A percentile compares a stretch with the other conserved stretches of the same genome.
Evolutionary conservation across 2,329 filamentous ascomycete species (phyloP).

Genomic region (Clonostachys solani): DNA sequence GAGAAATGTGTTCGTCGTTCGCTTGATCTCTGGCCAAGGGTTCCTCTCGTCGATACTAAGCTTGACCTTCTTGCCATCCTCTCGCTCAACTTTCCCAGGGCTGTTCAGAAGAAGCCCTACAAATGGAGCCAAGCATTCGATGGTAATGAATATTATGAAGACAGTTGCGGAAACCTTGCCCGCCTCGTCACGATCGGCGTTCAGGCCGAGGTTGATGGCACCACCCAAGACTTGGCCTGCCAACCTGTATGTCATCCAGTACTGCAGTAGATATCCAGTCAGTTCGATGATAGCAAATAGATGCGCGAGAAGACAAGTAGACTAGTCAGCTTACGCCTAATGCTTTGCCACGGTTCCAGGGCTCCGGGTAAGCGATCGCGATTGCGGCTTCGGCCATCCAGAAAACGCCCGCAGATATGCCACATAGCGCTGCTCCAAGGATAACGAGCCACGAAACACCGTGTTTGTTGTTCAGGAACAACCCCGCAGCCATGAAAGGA

Average conservation of each 20-base stretch:
- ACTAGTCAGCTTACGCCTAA: no score
- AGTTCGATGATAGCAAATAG: no score
- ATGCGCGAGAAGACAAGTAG: no score
- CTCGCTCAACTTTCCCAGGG: constrained; percentile 54
- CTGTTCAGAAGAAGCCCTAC: constrained; percentile 52
- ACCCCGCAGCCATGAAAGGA: constrained; percentile 38
- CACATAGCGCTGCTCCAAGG: constrained; percentile 40
- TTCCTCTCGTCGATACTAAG: constrained; percentile 44
- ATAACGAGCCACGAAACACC: constrained; percentile 48
- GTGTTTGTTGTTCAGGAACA: constrained; percentile 44
- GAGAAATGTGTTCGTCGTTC: constrained; percentile 49
- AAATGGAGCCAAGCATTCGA: constrained; percentile 57
- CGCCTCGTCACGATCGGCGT: constrained; percentile 32
- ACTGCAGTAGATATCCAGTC: constrained; percentile 2
- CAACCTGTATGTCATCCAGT: constrained; percentile 38
- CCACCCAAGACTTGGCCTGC: constrained; percentile 40
- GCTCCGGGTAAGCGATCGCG: constrained; percentile 8
- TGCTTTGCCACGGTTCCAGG: constrained; percentile 8
- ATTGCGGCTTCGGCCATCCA: constrained; percentile 18
- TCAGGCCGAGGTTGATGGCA: constrained; percentile 38
- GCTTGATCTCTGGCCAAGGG: constrained; percentile 49
- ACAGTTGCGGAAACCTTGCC: constrained; percentile 61
- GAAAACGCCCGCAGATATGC: constrained; percentile 42
- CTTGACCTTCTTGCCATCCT: constrained; percentile 53
- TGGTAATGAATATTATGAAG: constrained; percentile 60